These are phyloP conservation scores for Neurospora sp. DNA, from an alignment of 2,329 filamentous ascomycete species.

Conservation along the genomic window DNA sequence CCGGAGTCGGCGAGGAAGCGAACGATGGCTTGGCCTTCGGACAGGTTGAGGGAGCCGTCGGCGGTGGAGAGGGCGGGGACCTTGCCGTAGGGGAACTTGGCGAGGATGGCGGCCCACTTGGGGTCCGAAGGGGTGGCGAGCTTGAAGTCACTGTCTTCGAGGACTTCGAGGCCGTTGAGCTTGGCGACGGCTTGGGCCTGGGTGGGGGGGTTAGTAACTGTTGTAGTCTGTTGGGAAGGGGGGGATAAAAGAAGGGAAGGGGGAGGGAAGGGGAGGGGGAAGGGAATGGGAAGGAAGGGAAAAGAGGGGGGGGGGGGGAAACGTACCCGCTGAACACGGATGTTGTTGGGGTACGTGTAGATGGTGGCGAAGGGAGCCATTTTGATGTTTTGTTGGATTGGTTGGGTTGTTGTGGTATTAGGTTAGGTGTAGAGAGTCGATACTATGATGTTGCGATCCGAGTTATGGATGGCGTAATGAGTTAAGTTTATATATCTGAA, in stretches of 20 bases:
- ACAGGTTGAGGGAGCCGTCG: conserved; percentile 32
- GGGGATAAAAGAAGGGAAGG: background rate
- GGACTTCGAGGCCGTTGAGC: conserved; percentile 30
- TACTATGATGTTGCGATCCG: background rate
- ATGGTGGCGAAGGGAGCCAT: conserved; percentile 33
- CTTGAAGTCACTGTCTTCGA: conserved; percentile 26
- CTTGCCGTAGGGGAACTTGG: conserved; percentile 43
- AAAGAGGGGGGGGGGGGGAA: background rate
- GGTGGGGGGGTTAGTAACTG: background rate
- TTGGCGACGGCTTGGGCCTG: conserved; percentile 27
- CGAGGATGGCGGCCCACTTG: conserved; percentile 23
- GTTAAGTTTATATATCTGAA: background rate
- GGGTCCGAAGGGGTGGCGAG: conserved; percentile 27
- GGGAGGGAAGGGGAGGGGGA: background rate
- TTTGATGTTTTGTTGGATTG: conserved; percentile 5
- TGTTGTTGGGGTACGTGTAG: conserved; percentile 28
- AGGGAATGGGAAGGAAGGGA: background rate
- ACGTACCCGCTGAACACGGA: conserved; percentile 27
- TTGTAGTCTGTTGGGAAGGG: background rate
- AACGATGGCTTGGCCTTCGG: conserved; percentile 38
- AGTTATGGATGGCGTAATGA: conserved; percentile 10
- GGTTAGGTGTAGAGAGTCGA: background rate
- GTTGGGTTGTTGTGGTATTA: background rate
- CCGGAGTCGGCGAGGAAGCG: conserved; percentile 36
- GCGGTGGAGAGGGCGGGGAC: conserved; percentile 38